Evolutionary conservation across 495 filamentous ascomycete genomes (phyloP).

Genomic region (Chaetomium tenue): DNA sequence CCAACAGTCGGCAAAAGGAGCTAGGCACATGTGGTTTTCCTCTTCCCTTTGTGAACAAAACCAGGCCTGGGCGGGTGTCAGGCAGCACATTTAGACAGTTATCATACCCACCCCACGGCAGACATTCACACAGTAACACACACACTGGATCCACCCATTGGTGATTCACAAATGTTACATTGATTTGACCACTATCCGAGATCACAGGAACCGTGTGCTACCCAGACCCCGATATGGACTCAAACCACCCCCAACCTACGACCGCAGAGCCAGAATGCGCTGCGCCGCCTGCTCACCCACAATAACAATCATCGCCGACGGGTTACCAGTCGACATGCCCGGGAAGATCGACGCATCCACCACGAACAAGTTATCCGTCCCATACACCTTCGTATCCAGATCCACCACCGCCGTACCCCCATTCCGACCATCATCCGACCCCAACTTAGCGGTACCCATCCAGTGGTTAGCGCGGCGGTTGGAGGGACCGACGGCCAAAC

Average conservation of each 20-base stretch:
- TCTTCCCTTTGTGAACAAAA: too few relatives aligned
- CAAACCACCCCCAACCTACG: background rate
- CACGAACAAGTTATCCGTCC: constrained; percentile 67
- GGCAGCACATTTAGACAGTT: too few relatives aligned
- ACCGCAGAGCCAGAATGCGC: constrained; percentile 29
- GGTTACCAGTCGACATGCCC: constrained; percentile 60
- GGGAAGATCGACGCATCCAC: constrained; percentile 66
- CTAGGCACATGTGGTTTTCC: too few relatives aligned
- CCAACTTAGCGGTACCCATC: constrained; percentile 62
- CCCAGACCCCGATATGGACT: background rate
- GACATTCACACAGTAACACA: too few relatives aligned
- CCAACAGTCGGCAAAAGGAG: too few relatives aligned
- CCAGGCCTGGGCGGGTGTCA: too few relatives aligned
- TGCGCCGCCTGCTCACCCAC: constrained; percentile 56
- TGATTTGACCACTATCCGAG: background rate
- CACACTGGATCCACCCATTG: too few relatives aligned
- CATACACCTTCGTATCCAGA: constrained; percentile 67
- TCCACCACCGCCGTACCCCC: constrained; percentile 68
- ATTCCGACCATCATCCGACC: constrained; percentile 62
- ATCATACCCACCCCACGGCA: too few relatives aligned
- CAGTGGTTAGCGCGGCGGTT: constrained; percentile 68
- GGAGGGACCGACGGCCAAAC: constrained; percentile 50
- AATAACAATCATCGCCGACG: constrained; percentile 58
- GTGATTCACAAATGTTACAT: background rate
- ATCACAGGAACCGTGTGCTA: background rate